Evolutionary conservation across 805 yeast species (phyloP).

Genomic region (Tetrapisispora nanseiensis): DNA sequence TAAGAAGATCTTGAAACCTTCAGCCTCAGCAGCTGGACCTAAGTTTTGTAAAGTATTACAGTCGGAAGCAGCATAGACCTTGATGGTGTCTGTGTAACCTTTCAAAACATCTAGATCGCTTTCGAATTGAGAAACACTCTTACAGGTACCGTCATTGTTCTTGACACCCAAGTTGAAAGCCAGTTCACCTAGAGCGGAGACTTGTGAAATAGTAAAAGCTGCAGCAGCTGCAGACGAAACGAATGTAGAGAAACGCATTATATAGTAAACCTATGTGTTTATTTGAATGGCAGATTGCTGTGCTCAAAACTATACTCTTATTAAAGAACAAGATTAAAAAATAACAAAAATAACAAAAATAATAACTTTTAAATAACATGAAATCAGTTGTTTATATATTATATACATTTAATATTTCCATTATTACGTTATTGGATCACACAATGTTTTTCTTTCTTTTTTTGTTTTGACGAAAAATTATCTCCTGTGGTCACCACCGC

Average conservation of each 20-base stretch:
- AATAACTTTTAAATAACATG: too few species aligned
- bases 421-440: too few species aligned
- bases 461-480: too few species aligned
- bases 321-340: too few species aligned
- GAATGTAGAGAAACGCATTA: conserved; percentile 3
- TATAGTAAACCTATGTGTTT: background rate
- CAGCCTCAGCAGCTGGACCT: conserved; percentile 78
- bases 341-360: too few species aligned
- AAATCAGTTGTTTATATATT: too few species aligned
- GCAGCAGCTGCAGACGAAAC: conserved; percentile 32
- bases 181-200: conserved; percentile 54
- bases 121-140: conserved; percentile 58
- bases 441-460: too few species aligned
- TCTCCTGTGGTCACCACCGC: too few species aligned
- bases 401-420: too few species aligned
- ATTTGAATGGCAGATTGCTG: too few species aligned
- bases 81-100: conserved; percentile 53
- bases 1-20: conserved; percentile 64
- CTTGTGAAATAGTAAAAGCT: conserved; percentile 33
- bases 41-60: conserved; percentile 79
- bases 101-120: conserved; percentile 54
- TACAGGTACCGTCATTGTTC: conserved; percentile 67
- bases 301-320: too few species aligned
- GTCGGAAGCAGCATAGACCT: conserved; percentile 88
- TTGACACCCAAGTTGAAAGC: conserved; percentile 85